These are phyloP conservation scores for Lodderomyces theae DNA, from an alignment of 1,139 yeast genomes.

Conservation along the genomic window DNA sequence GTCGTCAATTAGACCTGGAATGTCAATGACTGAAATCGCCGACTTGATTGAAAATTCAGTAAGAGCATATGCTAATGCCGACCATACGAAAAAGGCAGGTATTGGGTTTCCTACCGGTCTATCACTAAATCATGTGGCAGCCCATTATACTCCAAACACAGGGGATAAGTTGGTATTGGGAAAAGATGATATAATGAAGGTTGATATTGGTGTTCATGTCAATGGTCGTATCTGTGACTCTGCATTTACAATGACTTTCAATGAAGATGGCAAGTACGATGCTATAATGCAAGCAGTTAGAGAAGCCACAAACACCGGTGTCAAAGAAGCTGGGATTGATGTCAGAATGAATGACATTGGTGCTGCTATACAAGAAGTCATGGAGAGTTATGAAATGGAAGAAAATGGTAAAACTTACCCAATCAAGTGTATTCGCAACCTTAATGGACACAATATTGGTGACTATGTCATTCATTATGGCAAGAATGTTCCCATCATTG, in stretches of 20 bases:
- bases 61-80: slow-evolving; percentile 66
- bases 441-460: slow-evolving; percentile 91
- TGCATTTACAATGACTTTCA: slow-evolving; percentile 90
- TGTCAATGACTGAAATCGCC: slow-evolving; percentile 88
- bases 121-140: slow-evolving; percentile 90
- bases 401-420: slow-evolving; percentile 82
- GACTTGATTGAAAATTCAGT: slow-evolving; percentile 85
- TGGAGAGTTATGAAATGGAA: slow-evolving; percentile 95
- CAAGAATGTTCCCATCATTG: slow-evolving; percentile 92
- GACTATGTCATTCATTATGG: slow-evolving; percentile 89
- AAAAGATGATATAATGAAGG: slow-evolving; percentile 93
- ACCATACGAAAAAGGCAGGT: slow-evolving; percentile 71
- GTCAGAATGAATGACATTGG: slow-evolving; percentile 95
- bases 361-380: slow-evolving; percentile 91
- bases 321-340: slow-evolving; percentile 91
- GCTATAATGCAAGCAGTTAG: slow-evolving; percentile 76
- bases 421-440: slow-evolving; percentile 83
- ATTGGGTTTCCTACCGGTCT: slow-evolving; percentile 98
- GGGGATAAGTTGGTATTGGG: slow-evolving; percentile 81
- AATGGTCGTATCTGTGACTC: slow-evolving; percentile 95
- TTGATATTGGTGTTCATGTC: slow-evolving; percentile 95
- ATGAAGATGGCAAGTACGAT: slow-evolving; percentile 66
- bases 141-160: slow-evolving; percentile 96
- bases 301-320: slow-evolving; percentile 93
- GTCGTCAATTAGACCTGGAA: slow-evolving; percentile 79